Evolutionary conservation across 23 red algal genomes (phyloP).

Genomic region (Cyanidium caldarium): DNA sequence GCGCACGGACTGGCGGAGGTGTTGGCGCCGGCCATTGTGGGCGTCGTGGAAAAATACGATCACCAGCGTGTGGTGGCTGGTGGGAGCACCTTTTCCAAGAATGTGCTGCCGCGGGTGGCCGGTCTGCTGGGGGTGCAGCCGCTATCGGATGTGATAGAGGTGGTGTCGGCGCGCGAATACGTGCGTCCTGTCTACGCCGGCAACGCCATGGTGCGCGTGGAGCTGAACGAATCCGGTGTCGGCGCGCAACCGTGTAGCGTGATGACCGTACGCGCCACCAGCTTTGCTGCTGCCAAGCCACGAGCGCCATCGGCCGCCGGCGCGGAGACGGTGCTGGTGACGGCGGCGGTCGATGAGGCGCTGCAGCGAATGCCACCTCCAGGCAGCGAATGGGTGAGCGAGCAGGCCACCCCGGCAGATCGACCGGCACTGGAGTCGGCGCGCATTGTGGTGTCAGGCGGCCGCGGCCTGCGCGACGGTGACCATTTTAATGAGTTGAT

Average conservation of each 20-base stretch:
- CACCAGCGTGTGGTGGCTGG: slow-evolving; percentile 35
- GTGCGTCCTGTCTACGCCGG: slow-evolving; percentile 89
- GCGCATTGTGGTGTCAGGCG: slow-evolving; percentile 61
- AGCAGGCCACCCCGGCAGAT: slow-evolving; percentile 17
- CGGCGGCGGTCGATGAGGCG: slow-evolving; percentile 25
- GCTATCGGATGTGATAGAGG: slow-evolving; percentile 57
- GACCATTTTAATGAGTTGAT: slow-evolving; percentile 67
- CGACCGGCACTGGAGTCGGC: slow-evolving; percentile 57
- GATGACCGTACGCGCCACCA: not conserved
- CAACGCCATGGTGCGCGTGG: slow-evolving; percentile 39
- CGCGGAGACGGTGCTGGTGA: slow-evolving; percentile 38
- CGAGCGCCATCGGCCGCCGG: no score
- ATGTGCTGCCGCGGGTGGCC: slow-evolving; percentile 68
- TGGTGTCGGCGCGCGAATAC: slow-evolving; percentile 38
- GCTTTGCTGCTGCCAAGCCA: not conserved
- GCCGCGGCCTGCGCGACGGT: slow-evolving; percentile 55
- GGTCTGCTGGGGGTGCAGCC: slow-evolving; percentile 35
- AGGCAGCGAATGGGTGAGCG: slow-evolving; percentile 21
- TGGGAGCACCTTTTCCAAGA: slow-evolving; percentile 69
- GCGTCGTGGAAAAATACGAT: not conserved
- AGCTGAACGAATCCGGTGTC: no score
- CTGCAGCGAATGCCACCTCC: not conserved
- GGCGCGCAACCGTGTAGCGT: no score
- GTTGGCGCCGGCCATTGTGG: slow-evolving; percentile 16
- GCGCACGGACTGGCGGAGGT: not conserved